phyloP scores from a whole-genome alignment of 106 monocot species.

The Apostasia shenzhenica region DNA sequence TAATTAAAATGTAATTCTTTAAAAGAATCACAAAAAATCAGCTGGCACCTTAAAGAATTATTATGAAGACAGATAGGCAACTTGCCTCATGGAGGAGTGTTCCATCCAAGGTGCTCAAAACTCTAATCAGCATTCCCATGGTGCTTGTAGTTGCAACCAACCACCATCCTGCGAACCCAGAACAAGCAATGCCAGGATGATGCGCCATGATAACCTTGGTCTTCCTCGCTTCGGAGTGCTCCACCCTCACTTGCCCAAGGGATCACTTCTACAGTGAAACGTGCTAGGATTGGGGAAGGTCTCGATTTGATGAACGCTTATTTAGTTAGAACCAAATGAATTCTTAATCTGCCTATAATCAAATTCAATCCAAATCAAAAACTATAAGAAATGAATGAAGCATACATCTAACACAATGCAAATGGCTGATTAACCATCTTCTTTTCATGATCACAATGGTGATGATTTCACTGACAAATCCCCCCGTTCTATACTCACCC shows the following conservation, averaged over 20 bases:
- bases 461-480: too few relatives aligned
- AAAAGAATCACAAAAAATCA: too few relatives aligned
- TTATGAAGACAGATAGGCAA: not conserved
- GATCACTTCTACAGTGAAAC: slow-evolving; percentile 87
- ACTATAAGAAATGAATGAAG: too few relatives aligned
- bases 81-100: slow-evolving; percentile 71
- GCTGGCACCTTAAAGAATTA: too few relatives aligned
- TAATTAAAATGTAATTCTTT: too few relatives aligned
- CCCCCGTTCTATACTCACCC: too few relatives aligned
- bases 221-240: slow-evolving; percentile 69
- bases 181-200: slow-evolving; percentile 70
- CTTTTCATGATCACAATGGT: too few relatives aligned
- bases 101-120: slow-evolving; percentile 70
- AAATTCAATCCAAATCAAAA: too few relatives aligned
- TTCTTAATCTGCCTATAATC: too few relatives aligned
- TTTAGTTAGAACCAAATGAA: too few relatives aligned
- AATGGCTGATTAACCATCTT: too few relatives aligned
- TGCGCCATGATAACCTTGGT: slow-evolving; percentile 93
- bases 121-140: slow-evolving; percentile 75
- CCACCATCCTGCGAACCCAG: slow-evolving; percentile 51
- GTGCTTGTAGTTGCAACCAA: slow-evolving; percentile 82
- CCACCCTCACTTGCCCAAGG: slow-evolving; percentile 88
- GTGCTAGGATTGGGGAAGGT: slow-evolving; percentile 76
- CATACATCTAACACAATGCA: too few relatives aligned
- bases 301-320: slow-evolving; percentile 76